These are phyloP conservation scores for Yarrowia divulgata DNA, from an alignment of 805 yeast species.

Conservation along the genomic window DNA sequence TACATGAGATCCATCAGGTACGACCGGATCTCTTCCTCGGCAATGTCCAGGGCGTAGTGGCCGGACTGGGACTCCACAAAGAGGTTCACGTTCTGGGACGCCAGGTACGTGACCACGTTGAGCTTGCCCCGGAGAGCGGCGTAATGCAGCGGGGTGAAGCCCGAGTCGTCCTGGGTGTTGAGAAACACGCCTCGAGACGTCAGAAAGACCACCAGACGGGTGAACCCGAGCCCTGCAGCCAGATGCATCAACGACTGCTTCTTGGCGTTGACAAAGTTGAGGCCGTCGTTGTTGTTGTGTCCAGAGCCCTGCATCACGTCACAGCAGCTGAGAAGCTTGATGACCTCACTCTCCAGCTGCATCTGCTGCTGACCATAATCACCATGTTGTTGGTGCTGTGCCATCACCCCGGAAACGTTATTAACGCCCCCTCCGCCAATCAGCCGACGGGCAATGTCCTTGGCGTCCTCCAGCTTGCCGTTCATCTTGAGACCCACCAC, in stretches of 20 bases:
- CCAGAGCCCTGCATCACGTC: constrained; percentile 45
- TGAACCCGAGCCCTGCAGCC: constrained; percentile 78
- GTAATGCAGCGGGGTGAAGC: constrained; percentile 85
- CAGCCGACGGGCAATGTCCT: constrained; percentile 88
- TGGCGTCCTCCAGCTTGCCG: constrained; percentile 93
- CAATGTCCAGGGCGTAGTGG: constrained; percentile 45
- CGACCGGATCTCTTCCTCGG: constrained; percentile 45
- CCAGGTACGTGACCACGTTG: constrained; percentile 65
- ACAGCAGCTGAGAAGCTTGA: constrained; percentile 28
- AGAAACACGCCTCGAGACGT: constrained; percentile 63
- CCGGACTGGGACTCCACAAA: constrained; percentile 62
- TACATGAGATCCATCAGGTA: constrained; percentile 54
- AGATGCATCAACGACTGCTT: constrained; percentile 91
- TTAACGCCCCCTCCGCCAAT: constrained; percentile 61
- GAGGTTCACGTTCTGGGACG: constrained; percentile 69
- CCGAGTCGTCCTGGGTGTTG: constrained; percentile 78
- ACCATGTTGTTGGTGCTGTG: not conserved
- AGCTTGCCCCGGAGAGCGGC: constrained; percentile 81
- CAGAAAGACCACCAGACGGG: constrained; percentile 65
- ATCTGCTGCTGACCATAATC: constrained; percentile 2
- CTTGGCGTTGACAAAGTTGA: constrained; percentile 80
- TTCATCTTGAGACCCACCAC: constrained; percentile 97
- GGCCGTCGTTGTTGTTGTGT: constrained; percentile 59
- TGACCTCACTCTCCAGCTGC: constrained; percentile 47
- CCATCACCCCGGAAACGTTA: not conserved